phyloP scores from a whole-genome alignment of 768 basidiomycete genomes.

The Lactarius akahatsu region DNA sequence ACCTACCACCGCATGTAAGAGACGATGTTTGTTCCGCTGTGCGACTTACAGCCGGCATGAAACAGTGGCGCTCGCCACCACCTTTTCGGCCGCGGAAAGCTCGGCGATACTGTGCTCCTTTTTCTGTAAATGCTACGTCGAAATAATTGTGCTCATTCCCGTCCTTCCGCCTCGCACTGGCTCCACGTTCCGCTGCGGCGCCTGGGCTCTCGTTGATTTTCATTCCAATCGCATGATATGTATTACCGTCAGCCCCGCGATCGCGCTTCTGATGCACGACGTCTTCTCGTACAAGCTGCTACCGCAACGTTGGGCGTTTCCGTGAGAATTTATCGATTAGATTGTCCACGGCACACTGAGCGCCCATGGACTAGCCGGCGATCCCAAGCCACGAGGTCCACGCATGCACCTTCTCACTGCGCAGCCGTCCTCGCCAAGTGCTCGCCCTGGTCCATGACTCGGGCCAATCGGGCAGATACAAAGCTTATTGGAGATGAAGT shows the following conservation, averaged over 20 bases:
- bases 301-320: slow-evolving; percentile 16
- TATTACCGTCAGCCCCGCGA: slow-evolving; percentile 13
- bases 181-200: background rate
- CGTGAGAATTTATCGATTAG: slow-evolving; percentile 22
- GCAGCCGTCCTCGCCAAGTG: background rate
- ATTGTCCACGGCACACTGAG: slow-evolving; percentile 3
- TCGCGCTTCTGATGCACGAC: slow-evolving; percentile 24
- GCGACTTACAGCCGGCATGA: slow-evolving; percentile 28
- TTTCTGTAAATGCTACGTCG: background rate
- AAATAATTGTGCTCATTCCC: background rate
- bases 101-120: background rate
- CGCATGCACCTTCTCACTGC: slow-evolving; percentile 10
- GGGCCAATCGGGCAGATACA: background rate
- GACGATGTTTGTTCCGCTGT: background rate
- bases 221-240: slow-evolving; percentile 1
- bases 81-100: slow-evolving; percentile 18
- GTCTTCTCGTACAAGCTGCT: background rate
- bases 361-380: slow-evolving; percentile 11
- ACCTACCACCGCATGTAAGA: slow-evolving; percentile 17
- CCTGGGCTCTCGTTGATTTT: background rate
- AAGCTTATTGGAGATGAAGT: slow-evolving; percentile 8
- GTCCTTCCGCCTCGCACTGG: background rate
- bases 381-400: slow-evolving; percentile 17
- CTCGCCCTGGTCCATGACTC: background rate
- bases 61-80: background rate